These are phyloP conservation scores for Globisporangium perplexum DNA, from an alignment of 352 stramenopile genomes.

Conservation along the genomic window DNA sequence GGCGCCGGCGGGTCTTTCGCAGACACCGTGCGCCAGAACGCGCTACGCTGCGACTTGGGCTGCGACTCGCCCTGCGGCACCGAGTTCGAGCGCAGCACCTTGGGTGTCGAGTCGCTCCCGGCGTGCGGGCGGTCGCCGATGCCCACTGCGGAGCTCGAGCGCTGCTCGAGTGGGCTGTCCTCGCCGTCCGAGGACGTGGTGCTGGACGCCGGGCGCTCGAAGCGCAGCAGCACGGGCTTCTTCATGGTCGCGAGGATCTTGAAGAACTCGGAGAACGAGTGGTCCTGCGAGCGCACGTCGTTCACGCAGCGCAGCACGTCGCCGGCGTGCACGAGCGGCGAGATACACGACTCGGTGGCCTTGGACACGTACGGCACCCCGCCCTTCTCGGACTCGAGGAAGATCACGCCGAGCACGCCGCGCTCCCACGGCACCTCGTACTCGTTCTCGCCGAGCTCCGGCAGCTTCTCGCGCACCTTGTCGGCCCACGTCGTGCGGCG, in stretches of 20 bases:
- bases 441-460: constrained; percentile 67
- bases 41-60: constrained; percentile 26
- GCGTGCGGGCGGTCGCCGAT: constrained; percentile 23
- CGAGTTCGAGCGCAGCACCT: constrained; percentile 54
- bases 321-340: constrained; percentile 50
- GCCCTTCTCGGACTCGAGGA: constrained; percentile 82
- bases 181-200: constrained; percentile 48
- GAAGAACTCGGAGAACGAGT: constrained; percentile 88
- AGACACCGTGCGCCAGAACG: constrained; percentile 52
- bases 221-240: constrained; percentile 82
- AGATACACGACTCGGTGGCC: constrained; percentile 83
- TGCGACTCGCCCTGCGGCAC: constrained; percentile 43
- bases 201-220: constrained; percentile 49
- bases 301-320: constrained; percentile 87
- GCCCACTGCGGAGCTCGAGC: constrained; percentile 30
- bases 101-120: constrained; percentile 16
- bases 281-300: constrained; percentile 76
- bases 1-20: constrained; percentile 28
- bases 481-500: constrained; percentile 64
- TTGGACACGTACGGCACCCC: constrained; percentile 85
- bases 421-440: constrained; percentile 87
- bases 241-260: constrained; percentile 89
- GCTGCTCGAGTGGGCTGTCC: constrained; percentile 37
- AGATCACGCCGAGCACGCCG: constrained; percentile 82
- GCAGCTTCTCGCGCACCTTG: constrained; percentile 75